Evolutionary conservation across 2,329 filamentous ascomycete genomes (phyloP).

Genomic region (Pezicula radicicola): DNA sequence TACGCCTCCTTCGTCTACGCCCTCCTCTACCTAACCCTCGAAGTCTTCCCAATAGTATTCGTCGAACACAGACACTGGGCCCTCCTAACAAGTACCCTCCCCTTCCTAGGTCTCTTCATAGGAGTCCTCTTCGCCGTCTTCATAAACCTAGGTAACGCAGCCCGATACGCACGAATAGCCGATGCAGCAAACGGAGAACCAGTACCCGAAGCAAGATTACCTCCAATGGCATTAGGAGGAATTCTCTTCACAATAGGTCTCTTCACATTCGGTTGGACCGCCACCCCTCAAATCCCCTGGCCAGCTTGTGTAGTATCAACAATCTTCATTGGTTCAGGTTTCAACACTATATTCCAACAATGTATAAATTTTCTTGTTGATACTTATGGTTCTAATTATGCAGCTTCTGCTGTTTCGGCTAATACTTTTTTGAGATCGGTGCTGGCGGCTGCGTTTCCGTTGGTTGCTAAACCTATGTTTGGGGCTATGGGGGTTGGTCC

Average conservation of each 20-base stretch:
- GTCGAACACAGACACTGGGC: slow-evolving; percentile 56
- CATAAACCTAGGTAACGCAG: slow-evolving; percentile 35
- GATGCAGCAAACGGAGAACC: slow-evolving; percentile 33
- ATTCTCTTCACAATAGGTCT: slow-evolving; percentile 24
- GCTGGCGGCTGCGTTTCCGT: slow-evolving; percentile 41
- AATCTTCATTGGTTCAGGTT: slow-evolving; percentile 23
- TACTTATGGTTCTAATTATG: slow-evolving; percentile 41
- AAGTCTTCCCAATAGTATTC: slow-evolving; percentile 63
- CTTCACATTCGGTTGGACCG: slow-evolving; percentile 28
- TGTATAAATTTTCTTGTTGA: slow-evolving; percentile 32
- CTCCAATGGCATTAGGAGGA: slow-evolving; percentile 37
- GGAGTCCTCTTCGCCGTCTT: slow-evolving; percentile 47
- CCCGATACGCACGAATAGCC: slow-evolving; percentile 19
- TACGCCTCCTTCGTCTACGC: slow-evolving; percentile 73
- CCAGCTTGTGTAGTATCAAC: slow-evolving; percentile 14
- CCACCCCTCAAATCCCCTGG: slow-evolving; percentile 19
- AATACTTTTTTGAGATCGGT: slow-evolving; percentile 40
- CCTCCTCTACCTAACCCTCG: slow-evolving; percentile 61
- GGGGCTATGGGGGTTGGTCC: slow-evolving; percentile 62
- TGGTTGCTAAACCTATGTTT: slow-evolving; percentile 49
- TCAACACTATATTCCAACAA: slow-evolving; percentile 28
- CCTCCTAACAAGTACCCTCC: slow-evolving; percentile 55
- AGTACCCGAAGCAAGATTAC: slow-evolving; percentile 43
- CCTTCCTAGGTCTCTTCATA: slow-evolving; percentile 50
- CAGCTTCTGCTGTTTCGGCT: slow-evolving; percentile 42